Percentiles rank a stretch among this genome's conserved stretches.
These are phyloP conservation scores for Scutellaria baicalensis DNA, from an alignment of 257 asterid species.

Conservation along the genomic window DNA sequence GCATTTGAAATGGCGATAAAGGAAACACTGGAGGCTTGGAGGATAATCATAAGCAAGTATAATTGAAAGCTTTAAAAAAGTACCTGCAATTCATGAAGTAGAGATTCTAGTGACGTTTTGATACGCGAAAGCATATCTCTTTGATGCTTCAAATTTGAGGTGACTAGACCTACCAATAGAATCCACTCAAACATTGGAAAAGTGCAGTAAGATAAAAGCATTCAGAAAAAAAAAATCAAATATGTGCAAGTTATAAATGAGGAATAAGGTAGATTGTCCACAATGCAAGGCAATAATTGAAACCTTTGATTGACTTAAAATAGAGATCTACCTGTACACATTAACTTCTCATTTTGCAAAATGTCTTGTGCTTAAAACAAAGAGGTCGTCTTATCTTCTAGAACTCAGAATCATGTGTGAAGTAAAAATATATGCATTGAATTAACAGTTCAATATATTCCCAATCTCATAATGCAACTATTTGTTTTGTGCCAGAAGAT, in stretches of 20 bases:
- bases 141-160: constrained; percentile 31
- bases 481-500: neutral
- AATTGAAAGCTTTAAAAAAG: neutral
- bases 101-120: constrained; percentile 67
- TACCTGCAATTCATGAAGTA: constrained; percentile 78
- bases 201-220: neutral
- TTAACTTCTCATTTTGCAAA: neutral
- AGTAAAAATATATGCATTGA: neutral
- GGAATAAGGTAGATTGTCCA: neutral
- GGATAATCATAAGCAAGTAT: neutral
- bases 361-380: neutral
- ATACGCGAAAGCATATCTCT: constrained; percentile 37
- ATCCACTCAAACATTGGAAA: neutral
- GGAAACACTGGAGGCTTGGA: neutral
- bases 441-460: neutral
- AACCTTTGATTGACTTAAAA: neutral
- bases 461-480: neutral
- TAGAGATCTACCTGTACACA: neutral
- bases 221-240: neutral
- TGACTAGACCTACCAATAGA: constrained; percentile 25
- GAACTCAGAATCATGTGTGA: neutral
- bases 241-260: neutral
- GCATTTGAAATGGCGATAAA: neutral
- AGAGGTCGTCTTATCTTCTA: neutral
- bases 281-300: neutral